These are phyloP conservation scores for Globisporangium carolinianum DNA, from an alignment of 352 stramenopile genomes.

Conservation along the genomic window DNA sequence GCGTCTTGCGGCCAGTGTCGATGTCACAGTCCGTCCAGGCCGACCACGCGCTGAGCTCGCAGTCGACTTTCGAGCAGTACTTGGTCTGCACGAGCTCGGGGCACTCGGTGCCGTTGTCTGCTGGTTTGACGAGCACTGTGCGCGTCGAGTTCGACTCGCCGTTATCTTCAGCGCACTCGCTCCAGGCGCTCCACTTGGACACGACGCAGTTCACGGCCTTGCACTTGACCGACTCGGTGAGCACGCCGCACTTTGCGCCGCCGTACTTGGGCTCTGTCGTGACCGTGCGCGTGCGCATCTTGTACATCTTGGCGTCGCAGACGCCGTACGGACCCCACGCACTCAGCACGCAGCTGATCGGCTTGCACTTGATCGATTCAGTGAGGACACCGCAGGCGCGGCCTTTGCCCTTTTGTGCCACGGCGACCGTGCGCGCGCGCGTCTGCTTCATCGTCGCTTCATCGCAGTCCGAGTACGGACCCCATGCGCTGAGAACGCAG, in stretches of 20 bases:
- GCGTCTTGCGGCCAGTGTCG: conserved; percentile 18
- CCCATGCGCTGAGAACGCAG: conserved; percentile 43
- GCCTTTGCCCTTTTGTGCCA: conserved; percentile 20
- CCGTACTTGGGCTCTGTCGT: conserved; percentile 19
- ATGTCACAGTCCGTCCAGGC: conserved; percentile 19
- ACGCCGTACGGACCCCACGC: conserved; percentile 36
- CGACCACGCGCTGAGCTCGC: conserved; percentile 29
- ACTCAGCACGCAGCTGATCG: conserved; percentile 39
- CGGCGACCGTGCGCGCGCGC: conserved; percentile 16
- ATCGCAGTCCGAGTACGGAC: conserved; percentile 27
- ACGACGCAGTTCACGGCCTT: conserved; percentile 50
- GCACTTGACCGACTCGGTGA: conserved; percentile 46
- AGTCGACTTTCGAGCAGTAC: conserved; percentile 40
- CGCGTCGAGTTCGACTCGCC: conserved; percentile 35
- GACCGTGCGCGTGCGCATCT: conserved; percentile 33
- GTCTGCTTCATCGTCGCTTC: conserved; percentile 37
- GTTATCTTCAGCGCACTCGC: conserved; percentile 19
- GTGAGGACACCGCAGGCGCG: conserved; percentile 18
- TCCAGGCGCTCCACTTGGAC: conserved; percentile 36
- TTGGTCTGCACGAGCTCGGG: conserved; percentile 29
- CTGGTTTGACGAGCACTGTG: conserved; percentile 20
- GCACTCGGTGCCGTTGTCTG: conserved; percentile 34
- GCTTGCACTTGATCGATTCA: conserved; percentile 32
- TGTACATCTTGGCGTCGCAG: conserved; percentile 28
- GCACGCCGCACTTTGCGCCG: conserved; percentile 28